Percentiles rank a stretch among this genome's conserved stretches.
Evolutionary conservation across 345 rosid species (phyloP).

Genomic region (Gossypium arboreum): DNA sequence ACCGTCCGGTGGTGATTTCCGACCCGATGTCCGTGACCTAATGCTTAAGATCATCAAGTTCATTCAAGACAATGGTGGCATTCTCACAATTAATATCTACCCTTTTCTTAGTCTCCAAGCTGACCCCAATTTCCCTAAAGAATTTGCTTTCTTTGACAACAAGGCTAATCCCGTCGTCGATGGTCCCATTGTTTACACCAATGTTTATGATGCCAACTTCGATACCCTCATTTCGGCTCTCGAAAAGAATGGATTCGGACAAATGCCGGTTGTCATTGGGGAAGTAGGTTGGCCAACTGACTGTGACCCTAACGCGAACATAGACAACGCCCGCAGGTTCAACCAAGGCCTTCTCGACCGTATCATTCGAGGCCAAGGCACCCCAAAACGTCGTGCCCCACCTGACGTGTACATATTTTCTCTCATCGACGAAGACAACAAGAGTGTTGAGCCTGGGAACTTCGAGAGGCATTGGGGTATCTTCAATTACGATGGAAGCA

Average conservation of each 20-base stretch:
- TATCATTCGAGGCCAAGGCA: conserved; percentile 53
- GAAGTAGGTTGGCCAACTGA: conserved; percentile 95
- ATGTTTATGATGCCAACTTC: conserved; percentile 83
- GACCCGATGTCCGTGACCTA: conserved; percentile 55
- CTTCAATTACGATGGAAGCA: conserved; percentile 60
- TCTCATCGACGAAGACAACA: conserved; percentile 68
- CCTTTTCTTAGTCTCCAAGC: conserved; percentile 11
- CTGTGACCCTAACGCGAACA: conserved; percentile 59
- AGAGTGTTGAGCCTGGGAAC: conserved; percentile 42
- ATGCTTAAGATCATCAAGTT: conserved; percentile 66
- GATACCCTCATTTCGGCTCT: conserved; percentile 72
- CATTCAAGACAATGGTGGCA: conserved; percentile 48
- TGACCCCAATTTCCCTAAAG: conserved; percentile 19
- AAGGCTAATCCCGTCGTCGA: conserved; percentile 60
- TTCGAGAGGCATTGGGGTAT: conserved; percentile 67
- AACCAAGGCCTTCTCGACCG: conserved; percentile 70
- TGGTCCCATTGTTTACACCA: conserved; percentile 68
- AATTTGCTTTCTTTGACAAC: conserved; percentile 76
- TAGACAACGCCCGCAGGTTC: conserved; percentile 53
- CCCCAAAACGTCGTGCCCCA: conserved; percentile 46
- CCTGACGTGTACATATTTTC: conserved; percentile 66
- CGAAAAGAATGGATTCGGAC: conserved; percentile 73
- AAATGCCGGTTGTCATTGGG: conserved; percentile 67
- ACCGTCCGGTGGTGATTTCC: conserved; percentile 76
- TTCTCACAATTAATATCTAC: conserved; percentile 72